Conservation (phyloP, 192 early-diverging fungal species). For the Oehlia diaphana region DNA sequence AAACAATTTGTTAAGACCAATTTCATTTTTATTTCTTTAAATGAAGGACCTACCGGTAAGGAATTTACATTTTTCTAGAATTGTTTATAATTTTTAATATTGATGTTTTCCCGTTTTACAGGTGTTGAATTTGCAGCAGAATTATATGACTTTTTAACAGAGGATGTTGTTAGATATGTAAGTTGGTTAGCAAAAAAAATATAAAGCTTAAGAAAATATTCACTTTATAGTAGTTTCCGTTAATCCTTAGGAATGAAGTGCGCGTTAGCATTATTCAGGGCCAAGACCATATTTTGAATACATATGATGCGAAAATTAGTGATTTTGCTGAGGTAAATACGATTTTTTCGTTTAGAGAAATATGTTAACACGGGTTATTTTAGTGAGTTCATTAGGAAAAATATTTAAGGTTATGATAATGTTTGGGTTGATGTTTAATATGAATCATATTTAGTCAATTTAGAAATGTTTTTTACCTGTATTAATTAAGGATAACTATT, state of each 20-base stretch:
- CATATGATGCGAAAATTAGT: slow-evolving; percentile 63
- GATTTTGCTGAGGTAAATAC: slow-evolving; percentile 56
- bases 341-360: no score
- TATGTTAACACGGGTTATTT: not conserved
- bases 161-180: slow-evolving; percentile 62
- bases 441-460: no score
- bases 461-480: no score
- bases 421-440: no score
- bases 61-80: not conserved
- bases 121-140: slow-evolving; percentile 72
- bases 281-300: slow-evolving; percentile 72
- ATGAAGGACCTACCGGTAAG: slow-evolving; percentile 41
- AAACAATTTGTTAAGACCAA: not conserved
- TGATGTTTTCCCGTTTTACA: slow-evolving; percentile 2
- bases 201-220: not conserved
- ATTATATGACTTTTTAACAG: slow-evolving; percentile 53
- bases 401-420: not conserved
- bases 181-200: slow-evolving; percentile 8
- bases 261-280: slow-evolving; percentile 66
- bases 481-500: not conserved
- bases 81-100: not conserved
- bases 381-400: not conserved
- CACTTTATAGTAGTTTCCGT: slow-evolving; percentile 60
- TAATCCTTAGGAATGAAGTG: slow-evolving; percentile 54
- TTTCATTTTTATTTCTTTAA: slow-evolving; percentile 1